Conservation (phyloP, 306 rosid genomes). For the Vigna nakashimae region DNA sequence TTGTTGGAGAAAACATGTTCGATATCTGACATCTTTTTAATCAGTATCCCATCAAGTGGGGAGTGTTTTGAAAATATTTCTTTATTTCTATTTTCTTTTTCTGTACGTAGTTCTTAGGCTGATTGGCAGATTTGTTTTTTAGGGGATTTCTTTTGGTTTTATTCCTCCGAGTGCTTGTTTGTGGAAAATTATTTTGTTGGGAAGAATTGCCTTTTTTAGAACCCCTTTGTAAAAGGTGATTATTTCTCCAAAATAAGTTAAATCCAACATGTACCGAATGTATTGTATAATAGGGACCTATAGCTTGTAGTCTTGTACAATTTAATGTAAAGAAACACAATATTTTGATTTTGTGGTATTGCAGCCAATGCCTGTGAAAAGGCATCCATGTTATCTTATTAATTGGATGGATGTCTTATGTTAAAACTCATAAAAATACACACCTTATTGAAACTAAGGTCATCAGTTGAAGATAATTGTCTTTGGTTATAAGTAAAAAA, state of each 20-base stretch:
- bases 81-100: neutral
- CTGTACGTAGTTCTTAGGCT: conserved; percentile 13
- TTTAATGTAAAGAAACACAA: too few relatives aligned
- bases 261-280: neutral
- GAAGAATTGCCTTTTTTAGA: neutral
- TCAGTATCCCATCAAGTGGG: neutral
- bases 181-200: neutral
- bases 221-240: neutral
- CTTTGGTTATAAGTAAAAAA: too few relatives aligned
- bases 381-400: too few relatives aligned
- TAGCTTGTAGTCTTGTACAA: conserved; percentile 4
- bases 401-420: too few relatives aligned
- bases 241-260: neutral
- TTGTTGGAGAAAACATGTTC: conserved; percentile 22
- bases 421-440: too few relatives aligned
- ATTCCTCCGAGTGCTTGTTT: neutral
- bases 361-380: too few relatives aligned
- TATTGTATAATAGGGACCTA: neutral
- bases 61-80: neutral
- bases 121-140: neutral
- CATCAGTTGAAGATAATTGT: too few relatives aligned
- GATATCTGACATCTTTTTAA: neutral
- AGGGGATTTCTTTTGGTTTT: neutral
- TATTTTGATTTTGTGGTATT: too few relatives aligned
- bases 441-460: too few relatives aligned